Evolutionary conservation across 345 rosid genomes (phyloP).

Genomic region (Angophora floribunda): DNA sequence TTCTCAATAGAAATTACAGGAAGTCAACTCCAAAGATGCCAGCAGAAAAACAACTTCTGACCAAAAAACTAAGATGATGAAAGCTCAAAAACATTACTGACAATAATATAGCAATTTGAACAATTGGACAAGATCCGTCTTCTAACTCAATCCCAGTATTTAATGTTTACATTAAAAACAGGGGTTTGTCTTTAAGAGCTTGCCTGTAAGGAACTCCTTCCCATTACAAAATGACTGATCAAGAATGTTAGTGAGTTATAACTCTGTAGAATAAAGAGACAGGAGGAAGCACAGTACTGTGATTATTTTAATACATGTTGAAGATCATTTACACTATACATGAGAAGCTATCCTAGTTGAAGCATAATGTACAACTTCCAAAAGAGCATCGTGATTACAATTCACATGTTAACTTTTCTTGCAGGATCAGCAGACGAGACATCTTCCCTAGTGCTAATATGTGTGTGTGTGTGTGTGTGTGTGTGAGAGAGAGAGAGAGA

Average conservation of each 20-base stretch:
- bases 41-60: background rate
- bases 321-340: background rate
- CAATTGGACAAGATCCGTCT: background rate
- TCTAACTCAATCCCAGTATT: background rate
- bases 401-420: background rate
- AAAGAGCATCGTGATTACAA: background rate
- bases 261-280: background rate
- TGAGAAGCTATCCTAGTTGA: background rate
- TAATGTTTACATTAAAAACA: background rate
- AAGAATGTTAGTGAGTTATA: background rate
- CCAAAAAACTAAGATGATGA: background rate
- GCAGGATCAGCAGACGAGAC: background rate
- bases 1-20: background rate
- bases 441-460: background rate
- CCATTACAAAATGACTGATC: background rate
- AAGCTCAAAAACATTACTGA: background rate
- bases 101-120: background rate
- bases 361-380: background rate
- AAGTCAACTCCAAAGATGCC: background rate
- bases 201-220: background rate
- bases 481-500: background rate
- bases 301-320: background rate
- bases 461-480: accelerated
- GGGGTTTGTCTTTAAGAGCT: background rate
- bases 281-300: background rate